Evolutionary conservation across 177 flowering plant species (phyloP).

Genomic region (Tripterygium wilfordii): DNA sequence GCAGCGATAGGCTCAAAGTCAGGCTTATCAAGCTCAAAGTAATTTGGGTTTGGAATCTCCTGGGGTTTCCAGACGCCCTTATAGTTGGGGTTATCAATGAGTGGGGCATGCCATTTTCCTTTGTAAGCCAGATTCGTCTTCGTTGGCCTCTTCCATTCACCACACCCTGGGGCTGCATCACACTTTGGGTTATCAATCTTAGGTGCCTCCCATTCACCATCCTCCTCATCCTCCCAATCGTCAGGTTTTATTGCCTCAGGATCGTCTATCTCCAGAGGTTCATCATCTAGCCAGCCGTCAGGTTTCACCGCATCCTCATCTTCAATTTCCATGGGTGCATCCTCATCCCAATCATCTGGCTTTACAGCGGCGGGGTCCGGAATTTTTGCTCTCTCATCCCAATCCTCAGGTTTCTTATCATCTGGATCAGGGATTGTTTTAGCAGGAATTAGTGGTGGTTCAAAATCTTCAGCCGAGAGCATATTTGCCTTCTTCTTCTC

Average conservation of each 20-base stretch:
- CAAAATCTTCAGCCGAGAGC: constrained; percentile 78
- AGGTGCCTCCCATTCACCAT: constrained; percentile 99
- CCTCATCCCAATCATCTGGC: constrained; percentile 99
- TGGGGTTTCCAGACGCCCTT: constrained; percentile 98
- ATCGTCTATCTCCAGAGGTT: constrained; percentile 94
- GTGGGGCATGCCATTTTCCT: constrained; percentile 93
- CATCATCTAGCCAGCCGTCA: constrained; percentile 98
- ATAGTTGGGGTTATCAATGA: constrained; percentile 85
- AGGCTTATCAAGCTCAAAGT: constrained; percentile 78
- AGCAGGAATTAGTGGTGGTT: constrained; percentile 78
- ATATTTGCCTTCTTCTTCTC: constrained; percentile 87
- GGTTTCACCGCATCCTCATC: constrained; percentile 96
- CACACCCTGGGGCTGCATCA: constrained; percentile 85
- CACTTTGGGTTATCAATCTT: constrained; percentile 93
- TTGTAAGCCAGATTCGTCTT: constrained; percentile 91
- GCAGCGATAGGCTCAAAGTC: constrained; percentile 90
- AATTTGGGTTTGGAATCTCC: constrained; percentile 76
- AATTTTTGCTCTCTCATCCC: constrained; percentile 95
- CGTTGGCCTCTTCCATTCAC: constrained; percentile 97
- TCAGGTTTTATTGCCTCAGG: constrained; percentile 94
- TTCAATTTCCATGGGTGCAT: constrained; percentile 92
- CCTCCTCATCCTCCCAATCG: constrained; percentile 99
- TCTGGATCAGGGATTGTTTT: constrained; percentile 95
- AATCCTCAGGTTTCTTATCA: constrained; percentile 94
- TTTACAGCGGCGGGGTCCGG: constrained; percentile 86